Percentiles rank a stretch among this genome's conserved stretches.
phyloP scores from a whole-genome alignment of 2,329 filamentous ascomycete genomes.

The Pseudofabraea citricarpa region DNA sequence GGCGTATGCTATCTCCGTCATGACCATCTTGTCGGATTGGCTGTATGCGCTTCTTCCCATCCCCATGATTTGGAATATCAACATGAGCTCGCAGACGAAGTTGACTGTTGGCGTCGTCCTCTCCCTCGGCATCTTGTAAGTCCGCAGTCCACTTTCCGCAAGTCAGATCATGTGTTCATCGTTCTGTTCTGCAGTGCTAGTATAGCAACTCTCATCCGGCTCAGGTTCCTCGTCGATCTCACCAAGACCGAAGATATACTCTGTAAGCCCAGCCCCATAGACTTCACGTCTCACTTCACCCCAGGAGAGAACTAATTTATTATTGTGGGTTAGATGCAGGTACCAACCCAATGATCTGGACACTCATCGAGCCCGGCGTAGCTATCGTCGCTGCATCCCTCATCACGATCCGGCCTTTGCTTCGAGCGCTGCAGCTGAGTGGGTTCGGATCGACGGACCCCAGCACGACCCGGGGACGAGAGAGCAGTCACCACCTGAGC shows the following conservation, averaged over 20 bases:
- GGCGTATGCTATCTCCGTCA: slow-evolving; percentile 34
- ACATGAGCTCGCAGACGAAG: slow-evolving; percentile 35
- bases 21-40: slow-evolving; percentile 43
- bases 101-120: slow-evolving; percentile 26
- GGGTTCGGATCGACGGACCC: slow-evolving; percentile 9
- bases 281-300: no score
- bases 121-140: slow-evolving; percentile 14
- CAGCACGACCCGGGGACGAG: no score
- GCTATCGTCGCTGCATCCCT: slow-evolving; percentile 50
- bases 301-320: no score
- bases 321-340: no score
- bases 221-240: slow-evolving; percentile 24
- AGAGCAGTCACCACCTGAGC: not conserved
- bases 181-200: slow-evolving; percentile 40
- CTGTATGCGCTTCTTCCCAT: slow-evolving; percentile 38
- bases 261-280: slow-evolving; percentile 7
- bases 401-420: slow-evolving; percentile 49
- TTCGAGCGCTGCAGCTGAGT: slow-evolving; percentile 29
- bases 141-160: no score
- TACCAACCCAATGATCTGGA: slow-evolving; percentile 52
- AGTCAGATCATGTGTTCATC: no score
- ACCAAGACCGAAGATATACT: slow-evolving; percentile 8
- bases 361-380: slow-evolving; percentile 50
- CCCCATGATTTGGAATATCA: slow-evolving; percentile 35
- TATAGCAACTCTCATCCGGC: slow-evolving; percentile 46